Evolutionary conservation across 345 rosid species (phyloP).

Genomic region (Cardamine occulta): DNA sequence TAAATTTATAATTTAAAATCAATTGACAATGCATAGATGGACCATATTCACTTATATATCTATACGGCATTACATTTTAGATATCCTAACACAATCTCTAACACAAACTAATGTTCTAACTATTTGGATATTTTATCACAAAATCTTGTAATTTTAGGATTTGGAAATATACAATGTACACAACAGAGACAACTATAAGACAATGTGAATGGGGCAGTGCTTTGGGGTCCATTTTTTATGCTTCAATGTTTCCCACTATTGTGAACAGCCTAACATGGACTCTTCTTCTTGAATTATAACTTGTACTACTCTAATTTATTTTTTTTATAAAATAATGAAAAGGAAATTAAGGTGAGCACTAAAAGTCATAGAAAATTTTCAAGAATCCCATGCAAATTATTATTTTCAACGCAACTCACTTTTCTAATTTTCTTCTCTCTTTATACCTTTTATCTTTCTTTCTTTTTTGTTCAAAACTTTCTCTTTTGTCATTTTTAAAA

Average conservation of each 20-base stretch:
- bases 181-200: constrained; percentile 46
- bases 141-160: not conserved
- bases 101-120: constrained; percentile 16
- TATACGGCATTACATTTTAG: too few species aligned
- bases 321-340: constrained; percentile 24
- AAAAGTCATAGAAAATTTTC: constrained; percentile 22
- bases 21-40: too few species aligned
- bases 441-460: constrained; percentile 11
- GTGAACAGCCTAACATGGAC: constrained; percentile 47
- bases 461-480: constrained; percentile 12
- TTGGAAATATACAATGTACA: constrained; percentile 30
- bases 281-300: constrained; percentile 31
- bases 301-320: constrained; percentile 42
- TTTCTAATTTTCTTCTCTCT: constrained; percentile 28
- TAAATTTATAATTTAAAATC: too few species aligned
- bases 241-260: constrained; percentile 51
- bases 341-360: constrained; percentile 28
- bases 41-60: too few species aligned
- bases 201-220: constrained; percentile 42
- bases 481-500: constrained; percentile 34
- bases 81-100: constrained; percentile 5
- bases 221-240: constrained; percentile 45
- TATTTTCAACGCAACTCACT: constrained; percentile 38
- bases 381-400: constrained; percentile 46
- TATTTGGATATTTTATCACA: constrained; percentile 11